phyloP scores from a whole-genome alignment of 176 grass and related monocot species.

The Aegilops tauschii region DNA sequence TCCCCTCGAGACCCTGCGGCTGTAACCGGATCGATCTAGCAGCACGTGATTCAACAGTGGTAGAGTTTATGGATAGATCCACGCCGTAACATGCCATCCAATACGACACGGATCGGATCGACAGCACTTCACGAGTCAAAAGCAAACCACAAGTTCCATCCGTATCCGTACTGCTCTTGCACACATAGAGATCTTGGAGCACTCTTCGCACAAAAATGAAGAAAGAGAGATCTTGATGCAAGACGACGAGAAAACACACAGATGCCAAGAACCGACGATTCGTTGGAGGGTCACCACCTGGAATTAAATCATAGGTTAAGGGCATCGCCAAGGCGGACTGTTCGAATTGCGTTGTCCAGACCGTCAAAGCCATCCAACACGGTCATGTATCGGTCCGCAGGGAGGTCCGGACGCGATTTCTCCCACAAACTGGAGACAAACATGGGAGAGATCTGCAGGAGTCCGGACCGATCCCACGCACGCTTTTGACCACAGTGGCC shows the following conservation, averaged over 20 bases:
- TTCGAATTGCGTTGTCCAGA: too few species aligned
- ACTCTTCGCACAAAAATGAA: neutral
- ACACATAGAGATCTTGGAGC: neutral
- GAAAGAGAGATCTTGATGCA: neutral
- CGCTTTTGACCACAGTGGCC: too few species aligned
- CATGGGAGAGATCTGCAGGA: too few species aligned
- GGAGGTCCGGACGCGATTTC: too few species aligned
- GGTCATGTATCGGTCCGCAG: too few species aligned
- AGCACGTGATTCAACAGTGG: constrained; percentile 17
- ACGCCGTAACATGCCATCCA: neutral
- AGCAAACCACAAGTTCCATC: neutral
- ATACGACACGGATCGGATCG: neutral
- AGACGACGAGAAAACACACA: neutral
- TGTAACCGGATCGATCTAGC: neutral
- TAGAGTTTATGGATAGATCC: neutral
- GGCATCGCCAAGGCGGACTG: too few species aligned
- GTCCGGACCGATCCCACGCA: too few species aligned
- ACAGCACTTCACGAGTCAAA: neutral
- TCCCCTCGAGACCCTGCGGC: neutral
- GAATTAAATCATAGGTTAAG: neutral
- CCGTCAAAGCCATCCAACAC: too few species aligned
- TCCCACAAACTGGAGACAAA: too few species aligned
- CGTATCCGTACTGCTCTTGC: neutral
- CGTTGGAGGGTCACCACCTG: neutral
- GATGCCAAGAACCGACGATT: neutral